Evolutionary conservation across 2,329 filamentous ascomycete species (phyloP), one percentile per base, ranked within the genome.

Genomic region (Drechslera avenae): DNA sequence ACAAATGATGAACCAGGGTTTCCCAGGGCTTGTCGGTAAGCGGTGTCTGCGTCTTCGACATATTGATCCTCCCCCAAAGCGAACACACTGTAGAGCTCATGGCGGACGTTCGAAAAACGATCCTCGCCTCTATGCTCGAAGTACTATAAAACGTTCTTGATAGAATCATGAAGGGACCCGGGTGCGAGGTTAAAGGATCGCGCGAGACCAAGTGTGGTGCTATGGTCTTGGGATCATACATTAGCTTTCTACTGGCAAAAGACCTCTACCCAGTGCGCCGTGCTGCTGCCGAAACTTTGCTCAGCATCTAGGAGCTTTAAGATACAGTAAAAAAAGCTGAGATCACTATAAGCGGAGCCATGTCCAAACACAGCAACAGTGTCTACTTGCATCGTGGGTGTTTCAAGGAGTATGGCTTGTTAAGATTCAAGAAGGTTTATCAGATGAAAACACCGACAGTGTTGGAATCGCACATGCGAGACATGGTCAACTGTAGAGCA

Each of bases 11-110:
- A 32, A 9, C 34, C 39, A 18, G 32, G 33, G 32, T 40, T 54
- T 23, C 47, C 51, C 8, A 23, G 46, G 23, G 13, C 46, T 50
- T n/a, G 35, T 50, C n/a, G 51, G 51, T 54, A 37, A 42, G 50
- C 23, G 1, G 9, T 23, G 12, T 17, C 26, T 12, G 9, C 3
- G 8, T 39, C 26, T 5, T 31, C 5, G 13, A 12, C 9, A 2
- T 10, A 8, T 9, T n/a, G 12, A 26, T 14, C 16, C 5, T n/a
- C 7, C 6, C 21, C 10, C 26, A 10, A 26, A 41, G 33, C 47
- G 50, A 31, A 54, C 16, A 13, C 19, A 8, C 16, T 5, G 7
- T 16, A 54, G 51, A 50, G n/a, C 36, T 40, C 12, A 50, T 54
- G 34, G 17, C 50, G 28, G 26, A 54, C 16, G 33, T 50, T 5